Conservation (phyloP, 1,284 basidiomycete genomes). For the Boletus putidus region DNA sequence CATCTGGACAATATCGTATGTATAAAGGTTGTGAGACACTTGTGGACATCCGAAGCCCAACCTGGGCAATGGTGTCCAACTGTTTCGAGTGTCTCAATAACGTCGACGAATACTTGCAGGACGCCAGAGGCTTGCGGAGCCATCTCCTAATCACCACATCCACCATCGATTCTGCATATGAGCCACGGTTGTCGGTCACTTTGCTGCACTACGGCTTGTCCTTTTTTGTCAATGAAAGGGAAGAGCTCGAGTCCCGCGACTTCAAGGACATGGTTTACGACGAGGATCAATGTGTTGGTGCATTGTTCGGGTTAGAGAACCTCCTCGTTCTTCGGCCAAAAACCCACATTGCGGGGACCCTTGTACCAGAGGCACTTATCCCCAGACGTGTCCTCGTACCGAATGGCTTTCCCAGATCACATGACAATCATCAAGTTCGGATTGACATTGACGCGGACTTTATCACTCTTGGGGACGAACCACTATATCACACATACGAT, state of each 20-base stretch:
- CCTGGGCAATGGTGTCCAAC: not conserved
- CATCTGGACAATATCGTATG: not conserved
- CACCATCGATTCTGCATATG: too few relatives aligned
- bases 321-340: slow-evolving; percentile 42
- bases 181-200: slow-evolving; percentile 29
- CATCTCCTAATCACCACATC: not conserved
- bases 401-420: slow-evolving; percentile 21
- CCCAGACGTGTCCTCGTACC: slow-evolving; percentile 43
- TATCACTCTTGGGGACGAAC: too few relatives aligned
- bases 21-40: slow-evolving; percentile 1
- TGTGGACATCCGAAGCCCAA: not conserved
- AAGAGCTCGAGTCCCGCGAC: too few relatives aligned
- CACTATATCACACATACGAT: slow-evolving; percentile 23
- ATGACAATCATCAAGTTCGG: not conserved
- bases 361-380: not conserved
- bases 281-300: too few relatives aligned
- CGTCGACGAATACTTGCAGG: too few relatives aligned
- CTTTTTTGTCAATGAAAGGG: too few relatives aligned
- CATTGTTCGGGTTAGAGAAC: slow-evolving; percentile 33
- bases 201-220: too few relatives aligned
- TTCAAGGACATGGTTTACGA: too few relatives aligned
- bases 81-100: not conserved
- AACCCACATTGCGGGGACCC: not conserved
- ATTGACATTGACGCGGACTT: too few relatives aligned
- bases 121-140: too few relatives aligned